These are phyloP conservation scores for Leccinum rimulosum DNA, from an alignment of 768 basidiomycete genomes.

Conservation along the genomic window DNA sequence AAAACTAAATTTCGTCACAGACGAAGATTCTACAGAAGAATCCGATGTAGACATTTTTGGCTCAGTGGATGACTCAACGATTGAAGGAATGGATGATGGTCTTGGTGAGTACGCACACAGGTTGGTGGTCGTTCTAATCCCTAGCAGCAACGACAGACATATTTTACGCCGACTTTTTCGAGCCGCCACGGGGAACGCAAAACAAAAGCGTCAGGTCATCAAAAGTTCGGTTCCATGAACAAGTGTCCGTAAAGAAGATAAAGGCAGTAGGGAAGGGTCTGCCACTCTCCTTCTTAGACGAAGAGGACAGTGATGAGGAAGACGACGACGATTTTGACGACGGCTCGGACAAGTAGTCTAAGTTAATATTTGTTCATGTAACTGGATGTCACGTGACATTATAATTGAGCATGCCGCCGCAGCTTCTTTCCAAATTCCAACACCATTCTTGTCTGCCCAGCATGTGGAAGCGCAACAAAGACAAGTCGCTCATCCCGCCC, in stretches of 20 bases:
- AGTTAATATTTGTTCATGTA: constrained; percentile 6
- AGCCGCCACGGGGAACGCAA: constrained; percentile 43
- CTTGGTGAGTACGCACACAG: constrained; percentile 36
- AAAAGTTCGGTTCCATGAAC: constrained; percentile 76
- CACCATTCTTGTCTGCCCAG: background rate
- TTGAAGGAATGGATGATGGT: constrained; percentile 41
- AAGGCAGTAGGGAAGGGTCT: constrained; percentile 66
- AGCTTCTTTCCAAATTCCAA: background rate
- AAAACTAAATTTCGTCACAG: constrained; percentile 49
- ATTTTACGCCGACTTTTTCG: constrained; percentile 82
- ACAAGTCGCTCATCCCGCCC: constrained; percentile 67
- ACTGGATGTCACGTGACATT: constrained; percentile 12
- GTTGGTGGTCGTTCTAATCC: background rate
- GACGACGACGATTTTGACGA: constrained; percentile 36
- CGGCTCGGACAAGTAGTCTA: constrained; percentile 10
- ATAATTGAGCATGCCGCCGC: background rate
- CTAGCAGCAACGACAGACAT: constrained; percentile 41
- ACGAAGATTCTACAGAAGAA: constrained; percentile 50
- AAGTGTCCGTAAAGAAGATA: constrained; percentile 80
- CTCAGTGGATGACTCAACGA: constrained; percentile 45
- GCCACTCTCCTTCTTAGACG: constrained; percentile 44
- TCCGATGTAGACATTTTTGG: constrained; percentile 67
- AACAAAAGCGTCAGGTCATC: constrained; percentile 21
- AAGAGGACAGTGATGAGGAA: constrained; percentile 35
- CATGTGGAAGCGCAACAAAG: constrained; percentile 63